Percentiles rank a stretch among this genome's conserved stretches.
Conservation (phyloP, 2,329 filamentous ascomycete genomes). For the Aspergillus thermomutatus region DNA sequence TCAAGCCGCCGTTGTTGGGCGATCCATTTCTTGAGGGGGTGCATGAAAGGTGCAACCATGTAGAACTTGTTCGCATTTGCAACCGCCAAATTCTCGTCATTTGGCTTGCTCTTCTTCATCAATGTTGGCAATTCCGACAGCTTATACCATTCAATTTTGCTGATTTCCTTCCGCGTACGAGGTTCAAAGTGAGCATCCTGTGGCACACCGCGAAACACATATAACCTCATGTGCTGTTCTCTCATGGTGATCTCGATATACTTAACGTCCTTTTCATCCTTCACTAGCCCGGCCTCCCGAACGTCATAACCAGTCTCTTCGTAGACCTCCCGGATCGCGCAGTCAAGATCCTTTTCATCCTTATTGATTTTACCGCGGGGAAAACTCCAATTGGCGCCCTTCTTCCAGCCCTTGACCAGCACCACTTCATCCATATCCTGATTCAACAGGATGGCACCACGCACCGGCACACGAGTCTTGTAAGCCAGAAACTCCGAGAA, state of each 20-base stretch:
- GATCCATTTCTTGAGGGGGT: conserved; percentile 85
- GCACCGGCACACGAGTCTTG: conserved; percentile 90
- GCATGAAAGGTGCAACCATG: conserved; percentile 93
- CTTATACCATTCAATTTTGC: conserved; percentile 93
- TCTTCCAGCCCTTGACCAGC: conserved; percentile 97
- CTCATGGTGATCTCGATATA: conserved; percentile 85
- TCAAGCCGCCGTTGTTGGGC: conserved; percentile 76
- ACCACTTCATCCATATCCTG: conserved; percentile 90
- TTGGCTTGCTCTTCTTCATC: conserved; percentile 64
- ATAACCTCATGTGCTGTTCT: conserved; percentile 89
- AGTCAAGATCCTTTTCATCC: conserved; percentile 89
- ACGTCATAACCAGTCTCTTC: conserved; percentile 95
- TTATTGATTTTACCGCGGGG: conserved; percentile 98
- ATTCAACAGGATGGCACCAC: conserved; percentile 91
- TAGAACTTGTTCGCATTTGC: conserved; percentile 85
- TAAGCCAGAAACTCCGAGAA: conserved; percentile 92
- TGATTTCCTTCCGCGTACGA: conserved; percentile 92
- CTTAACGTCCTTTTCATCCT: conserved; percentile 68
- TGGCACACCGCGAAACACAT: conserved; percentile 84
- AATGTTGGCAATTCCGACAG: conserved; percentile 82
- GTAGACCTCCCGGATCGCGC: conserved; percentile 88
- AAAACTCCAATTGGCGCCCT: conserved; percentile 93
- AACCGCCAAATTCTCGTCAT: conserved; percentile 54
- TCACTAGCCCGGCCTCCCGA: conserved; percentile 69
- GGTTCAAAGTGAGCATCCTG: conserved; percentile 86